Base-by-base conservation (phyloP, 2,329 filamentous ascomycete species). In the Penicillium sclerotigenum region DNA sequence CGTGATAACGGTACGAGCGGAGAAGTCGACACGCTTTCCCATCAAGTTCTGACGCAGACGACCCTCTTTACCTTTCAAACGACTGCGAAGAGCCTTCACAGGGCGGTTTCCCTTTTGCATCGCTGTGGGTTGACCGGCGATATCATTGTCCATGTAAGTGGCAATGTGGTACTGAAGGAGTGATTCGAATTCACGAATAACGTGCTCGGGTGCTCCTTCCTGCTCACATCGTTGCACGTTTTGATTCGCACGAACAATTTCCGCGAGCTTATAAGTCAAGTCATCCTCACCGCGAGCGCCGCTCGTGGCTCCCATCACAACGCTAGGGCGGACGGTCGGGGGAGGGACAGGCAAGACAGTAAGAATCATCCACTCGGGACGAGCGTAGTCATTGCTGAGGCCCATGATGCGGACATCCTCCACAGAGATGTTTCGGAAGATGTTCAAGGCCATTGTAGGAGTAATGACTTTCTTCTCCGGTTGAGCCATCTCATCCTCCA, bases 121-220 rank as follows among this genome's bases (percentile, higher is more conserved):
- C 3, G 94, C 93, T 66, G 94, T 91, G 3, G 94, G 94, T 66
- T 95, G 87, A 47, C 93, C 92, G 61, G 95, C 94, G 75, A 97
- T 97, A 73, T 99, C 93, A 68, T 99, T 99, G 76, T 99, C 94
- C 95, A 99, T 99, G 77, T 97, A 96, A 1, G 95, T 99, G 41
- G 95, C 95, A 58, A 99, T 92, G 70, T 99, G 95, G 71, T 96
- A 99, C 71, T 99, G 95, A 36, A 99, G 80, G 31, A 99, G 79
- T 61, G 88, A 86, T 74, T 96, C 91, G 57, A 97, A 97, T 68
- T 99, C 94, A 57, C 87, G 84, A 16, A 91, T 85, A 63, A 97
- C 91, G 75, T 99, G 94, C 61, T 90, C 87, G 0, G 94, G 91
- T 4, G 92, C 92, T 55, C 94, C 94, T 73, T 97, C 91, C 57